Percentiles rank a stretch among this genome's conserved stretches.
Evolutionary conservation across 306 rosid genomes (phyloP).

Genomic region (Bauhinia variegata): DNA sequence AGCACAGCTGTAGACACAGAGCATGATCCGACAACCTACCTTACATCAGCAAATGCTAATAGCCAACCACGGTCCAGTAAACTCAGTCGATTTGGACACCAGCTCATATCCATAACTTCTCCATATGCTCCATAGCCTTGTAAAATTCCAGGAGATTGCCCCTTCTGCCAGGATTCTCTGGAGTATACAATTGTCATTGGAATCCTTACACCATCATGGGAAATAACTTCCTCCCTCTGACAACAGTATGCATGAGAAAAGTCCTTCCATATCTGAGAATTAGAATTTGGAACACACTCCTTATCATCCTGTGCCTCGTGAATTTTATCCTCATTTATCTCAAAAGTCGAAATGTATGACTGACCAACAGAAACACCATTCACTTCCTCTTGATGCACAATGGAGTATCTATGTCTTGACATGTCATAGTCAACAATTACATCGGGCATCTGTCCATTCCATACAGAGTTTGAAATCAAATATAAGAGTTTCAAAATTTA

Average conservation of each 20-base stretch:
- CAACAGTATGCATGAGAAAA: conserved; percentile 66
- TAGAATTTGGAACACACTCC: conserved; percentile 37
- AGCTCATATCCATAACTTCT: conserved; percentile 79
- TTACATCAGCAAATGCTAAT: conserved; percentile 89
- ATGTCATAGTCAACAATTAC: conserved; percentile 84
- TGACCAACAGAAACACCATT: conserved; percentile 47
- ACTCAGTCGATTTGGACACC: conserved; percentile 83
- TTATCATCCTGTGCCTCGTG: conserved; percentile 31
- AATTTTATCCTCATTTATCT: conserved; percentile 30
- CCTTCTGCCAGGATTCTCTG: conserved; percentile 61
- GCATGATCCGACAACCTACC: conserved; percentile 57
- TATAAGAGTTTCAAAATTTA: conserved; percentile 22
- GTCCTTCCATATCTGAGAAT: conserved; percentile 63
- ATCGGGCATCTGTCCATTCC: conserved; percentile 80
- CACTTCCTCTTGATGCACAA: conserved; percentile 89
- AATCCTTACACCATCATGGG: conserved; percentile 68
- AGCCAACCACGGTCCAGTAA: conserved; percentile 93
- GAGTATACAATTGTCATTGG: conserved; percentile 84
- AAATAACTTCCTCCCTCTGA: conserved; percentile 70
- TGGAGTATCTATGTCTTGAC: conserved; percentile 61
- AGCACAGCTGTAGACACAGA: conserved; percentile 1
- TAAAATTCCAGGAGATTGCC: conserved; percentile 74
- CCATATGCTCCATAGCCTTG: conserved; percentile 96
- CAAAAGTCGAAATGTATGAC: conserved; percentile 34
- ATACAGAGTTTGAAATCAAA: conserved; percentile 16